These are phyloP conservation scores for Nicotiana otophora DNA, from an alignment of 257 asterid genomes.

Conservation along the genomic window DNA sequence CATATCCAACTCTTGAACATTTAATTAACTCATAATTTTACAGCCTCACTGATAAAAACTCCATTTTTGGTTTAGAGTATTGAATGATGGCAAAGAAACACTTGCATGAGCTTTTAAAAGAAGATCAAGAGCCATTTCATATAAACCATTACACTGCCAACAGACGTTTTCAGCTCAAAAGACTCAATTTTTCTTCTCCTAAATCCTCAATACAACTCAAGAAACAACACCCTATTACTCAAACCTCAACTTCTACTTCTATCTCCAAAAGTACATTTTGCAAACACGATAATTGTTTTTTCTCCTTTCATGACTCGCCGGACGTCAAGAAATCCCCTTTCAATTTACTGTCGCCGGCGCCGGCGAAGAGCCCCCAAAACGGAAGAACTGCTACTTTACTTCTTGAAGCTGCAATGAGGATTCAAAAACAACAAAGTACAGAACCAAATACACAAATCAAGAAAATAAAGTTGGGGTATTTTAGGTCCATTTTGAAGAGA, in stretches of 20 bases:
- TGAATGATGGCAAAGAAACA: constrained; percentile 35
- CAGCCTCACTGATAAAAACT: not conserved
- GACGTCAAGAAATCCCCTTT: constrained; percentile 50
- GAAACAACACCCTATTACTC: constrained; percentile 25
- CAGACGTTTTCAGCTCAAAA: constrained; percentile 33
- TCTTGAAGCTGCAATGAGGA: constrained; percentile 77
- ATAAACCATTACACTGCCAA: constrained; percentile 49
- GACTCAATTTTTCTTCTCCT: not conserved
- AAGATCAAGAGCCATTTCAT: constrained; percentile 82
- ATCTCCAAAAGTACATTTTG: constrained; percentile 17
- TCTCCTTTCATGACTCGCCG: constrained; percentile 52
- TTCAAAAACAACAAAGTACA: constrained; percentile 46
- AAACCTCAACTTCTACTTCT: constrained; percentile 12
- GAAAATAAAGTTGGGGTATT: constrained; percentile 41
- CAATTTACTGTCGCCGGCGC: constrained; percentile 41
- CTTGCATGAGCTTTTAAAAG: constrained; percentile 57
- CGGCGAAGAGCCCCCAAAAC: constrained; percentile 15
- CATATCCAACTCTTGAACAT: constrained; percentile 2
- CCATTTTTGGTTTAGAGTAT: not conserved
- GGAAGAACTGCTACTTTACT: constrained; percentile 58
- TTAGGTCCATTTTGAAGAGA: constrained; percentile 53
- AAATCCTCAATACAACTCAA: constrained; percentile 26
- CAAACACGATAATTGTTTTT: constrained; percentile 48
- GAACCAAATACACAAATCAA: constrained; percentile 30
- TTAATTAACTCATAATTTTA: not conserved